These are phyloP conservation scores for Craspedostauros australis DNA, from an alignment of 108 stramenopile genomes.

Conservation along the genomic window DNA sequence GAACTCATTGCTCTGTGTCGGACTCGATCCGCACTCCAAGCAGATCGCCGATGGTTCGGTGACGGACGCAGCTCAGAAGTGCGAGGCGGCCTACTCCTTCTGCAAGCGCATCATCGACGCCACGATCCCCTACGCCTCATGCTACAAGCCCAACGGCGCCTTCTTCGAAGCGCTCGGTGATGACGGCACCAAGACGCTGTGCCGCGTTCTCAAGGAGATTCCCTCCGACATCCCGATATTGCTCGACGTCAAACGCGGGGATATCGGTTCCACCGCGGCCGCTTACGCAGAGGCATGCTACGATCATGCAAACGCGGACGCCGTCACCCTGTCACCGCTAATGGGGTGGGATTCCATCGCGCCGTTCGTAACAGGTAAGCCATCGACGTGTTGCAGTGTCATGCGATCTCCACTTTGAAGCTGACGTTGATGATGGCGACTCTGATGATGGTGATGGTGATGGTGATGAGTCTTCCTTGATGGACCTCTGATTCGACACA, in stretches of 20 bases:
- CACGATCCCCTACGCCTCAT: conserved; percentile 68
- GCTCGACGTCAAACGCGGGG: conserved; percentile 95
- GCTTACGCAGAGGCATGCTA: conserved; percentile 92
- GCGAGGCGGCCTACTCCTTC: conserved; percentile 81
- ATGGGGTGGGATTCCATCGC: conserved; percentile 96
- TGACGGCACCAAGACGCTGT: conserved; percentile 63
- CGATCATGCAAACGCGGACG: conserved; percentile 79
- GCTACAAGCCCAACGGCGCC: conserved; percentile 98
- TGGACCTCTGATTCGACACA: too few relatives aligned
- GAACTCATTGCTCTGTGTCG: conserved; percentile 92
- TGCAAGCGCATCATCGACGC: conserved; percentile 91
- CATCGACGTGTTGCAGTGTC: too few relatives aligned
- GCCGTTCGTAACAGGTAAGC: conserved; percentile 90
- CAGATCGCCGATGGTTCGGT: conserved; percentile 45
- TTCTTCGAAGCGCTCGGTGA: conserved; percentile 96
- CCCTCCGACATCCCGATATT: conserved; percentile 78
- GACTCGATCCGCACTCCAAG: conserved; percentile 88
- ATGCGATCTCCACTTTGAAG: too few relatives aligned
- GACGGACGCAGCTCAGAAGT: conserved; percentile 29
- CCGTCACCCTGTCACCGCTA: conserved; percentile 90
- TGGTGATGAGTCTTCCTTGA: too few relatives aligned
- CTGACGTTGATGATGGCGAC: too few relatives aligned
- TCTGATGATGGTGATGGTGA: too few relatives aligned
- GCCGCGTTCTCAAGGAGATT: conserved; percentile 61
- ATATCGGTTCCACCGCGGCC: conserved; percentile 92